phyloP scores from a whole-genome alignment of 139 green algal genomes.

The Trebouxia sp. region DNA sequence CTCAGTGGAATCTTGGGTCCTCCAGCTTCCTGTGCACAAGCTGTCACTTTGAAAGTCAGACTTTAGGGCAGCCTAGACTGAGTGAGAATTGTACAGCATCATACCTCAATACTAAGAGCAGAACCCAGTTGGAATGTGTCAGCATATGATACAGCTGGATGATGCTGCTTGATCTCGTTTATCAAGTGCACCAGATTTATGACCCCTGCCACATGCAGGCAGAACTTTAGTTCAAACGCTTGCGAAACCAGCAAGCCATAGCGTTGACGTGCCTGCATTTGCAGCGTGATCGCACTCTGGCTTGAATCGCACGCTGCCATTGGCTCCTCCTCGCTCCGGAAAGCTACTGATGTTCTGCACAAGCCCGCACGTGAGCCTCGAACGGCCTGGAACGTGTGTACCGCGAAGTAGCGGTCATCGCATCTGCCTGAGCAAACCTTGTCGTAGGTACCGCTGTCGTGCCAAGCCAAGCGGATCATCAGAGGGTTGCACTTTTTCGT shows the following conservation, averaged over 20 bases:
- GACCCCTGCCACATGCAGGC: conserved; percentile 37
- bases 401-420: neutral
- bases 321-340: conserved; percentile 76
- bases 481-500: conserved; percentile 52
- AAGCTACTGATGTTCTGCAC: conserved; percentile 56
- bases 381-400: neutral
- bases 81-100: neutral
- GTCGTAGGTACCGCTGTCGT: conserved; percentile 76
- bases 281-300: conserved; percentile 81
- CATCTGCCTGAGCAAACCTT: conserved; percentile 28
- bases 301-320: conserved; percentile 85
- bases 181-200: conserved; percentile 44
- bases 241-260: no score
- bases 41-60: neutral
- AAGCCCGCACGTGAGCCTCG: neutral
- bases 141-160: conserved; percentile 59
- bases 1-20: conserved; percentile 88
- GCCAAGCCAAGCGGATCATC: conserved; percentile 69
- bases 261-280: conserved; percentile 70
- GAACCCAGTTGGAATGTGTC: conserved; percentile 72
- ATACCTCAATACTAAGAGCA: conserved; percentile 58
- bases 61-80: neutral
- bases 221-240: no score
- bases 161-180: conserved; percentile 52
- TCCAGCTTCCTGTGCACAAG: conserved; percentile 55